phyloP scores from a whole-genome alignment of 176 grass and related monocot species.

The Phyllostachys edulis region DNA sequence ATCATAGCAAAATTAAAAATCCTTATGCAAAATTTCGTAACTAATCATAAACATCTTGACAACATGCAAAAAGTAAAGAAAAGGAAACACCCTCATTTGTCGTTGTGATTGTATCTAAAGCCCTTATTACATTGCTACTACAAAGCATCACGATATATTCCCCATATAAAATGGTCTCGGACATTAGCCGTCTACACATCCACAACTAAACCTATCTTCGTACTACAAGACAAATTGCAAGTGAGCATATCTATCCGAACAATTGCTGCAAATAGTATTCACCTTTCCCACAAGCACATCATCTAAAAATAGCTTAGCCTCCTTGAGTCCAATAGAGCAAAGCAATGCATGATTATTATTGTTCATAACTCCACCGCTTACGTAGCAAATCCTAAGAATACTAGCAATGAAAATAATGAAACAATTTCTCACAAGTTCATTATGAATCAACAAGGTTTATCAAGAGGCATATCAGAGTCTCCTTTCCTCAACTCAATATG shows the following conservation, averaged over 20 bases:
- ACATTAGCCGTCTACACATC: background rate
- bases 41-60: background rate
- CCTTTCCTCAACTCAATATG: slow-evolving; percentile 33
- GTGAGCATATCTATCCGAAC: background rate
- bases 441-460: background rate
- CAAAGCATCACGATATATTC: background rate
- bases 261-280: background rate
- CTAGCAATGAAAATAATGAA: background rate
- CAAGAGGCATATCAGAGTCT: background rate
- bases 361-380: background rate
- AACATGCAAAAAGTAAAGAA: background rate
- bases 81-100: background rate
- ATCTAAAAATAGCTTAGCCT: background rate
- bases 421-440: background rate
- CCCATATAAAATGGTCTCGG: background rate
- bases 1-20: background rate
- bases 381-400: background rate
- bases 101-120: background rate
- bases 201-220: background rate
- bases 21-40: background rate
- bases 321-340: background rate
- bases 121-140: background rate
- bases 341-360: background rate
- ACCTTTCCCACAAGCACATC: background rate
- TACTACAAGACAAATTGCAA: background rate